Evolutionary conservation across 2,329 filamentous ascomycete genomes (phyloP).

Genomic region (Alternaria brassicae): DNA sequence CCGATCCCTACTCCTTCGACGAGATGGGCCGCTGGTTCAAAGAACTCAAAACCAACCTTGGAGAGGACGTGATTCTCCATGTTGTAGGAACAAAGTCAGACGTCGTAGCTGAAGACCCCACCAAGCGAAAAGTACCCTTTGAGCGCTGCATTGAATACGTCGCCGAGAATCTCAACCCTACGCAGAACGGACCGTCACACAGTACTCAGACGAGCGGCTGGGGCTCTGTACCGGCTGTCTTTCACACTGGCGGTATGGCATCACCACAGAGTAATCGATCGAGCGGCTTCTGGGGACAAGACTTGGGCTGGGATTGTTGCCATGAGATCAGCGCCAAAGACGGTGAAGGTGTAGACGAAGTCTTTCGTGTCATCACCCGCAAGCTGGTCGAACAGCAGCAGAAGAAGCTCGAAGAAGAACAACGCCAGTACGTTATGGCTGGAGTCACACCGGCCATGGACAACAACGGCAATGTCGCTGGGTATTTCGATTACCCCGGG

Average conservation of each 20-base stretch:
- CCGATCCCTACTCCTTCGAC: conserved; percentile 80
- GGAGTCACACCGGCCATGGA: conserved; percentile 55
- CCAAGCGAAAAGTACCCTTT: conserved; percentile 83
- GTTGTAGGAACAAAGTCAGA: conserved; percentile 85
- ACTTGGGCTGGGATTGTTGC: conserved; percentile 95
- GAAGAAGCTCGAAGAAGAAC: conserved; percentile 60
- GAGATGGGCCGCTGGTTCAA: conserved; percentile 93
- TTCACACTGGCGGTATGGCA: conserved; percentile 51
- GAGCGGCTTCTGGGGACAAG: conserved; percentile 87
- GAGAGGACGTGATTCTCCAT: conserved; percentile 81
- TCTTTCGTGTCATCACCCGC: conserved; percentile 88
- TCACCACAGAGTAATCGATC: conserved; percentile 61
- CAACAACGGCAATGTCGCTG: conserved; percentile 42
- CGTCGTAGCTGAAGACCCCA: conserved; percentile 84
- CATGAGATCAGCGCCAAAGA: conserved; percentile 96
- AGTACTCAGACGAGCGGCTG: conserved; percentile 31
- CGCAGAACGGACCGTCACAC: conserved; percentile 50
- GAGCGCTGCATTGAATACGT: conserved; percentile 96
- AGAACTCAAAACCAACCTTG: conserved; percentile 80
- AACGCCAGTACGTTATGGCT: conserved; percentile 52
- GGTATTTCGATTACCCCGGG: conserved; percentile 59
- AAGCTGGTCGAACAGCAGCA: conserved; percentile 79
- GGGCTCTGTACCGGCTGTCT: conserved; percentile 47
- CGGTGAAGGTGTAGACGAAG: conserved; percentile 94
- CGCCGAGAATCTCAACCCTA: conserved; percentile 84